Evolutionary conservation across 768 basidiomycete species (phyloP), one percentile per base, ranked within the genome.

Genomic region (Pilatotrama ljubarskyi): DNA sequence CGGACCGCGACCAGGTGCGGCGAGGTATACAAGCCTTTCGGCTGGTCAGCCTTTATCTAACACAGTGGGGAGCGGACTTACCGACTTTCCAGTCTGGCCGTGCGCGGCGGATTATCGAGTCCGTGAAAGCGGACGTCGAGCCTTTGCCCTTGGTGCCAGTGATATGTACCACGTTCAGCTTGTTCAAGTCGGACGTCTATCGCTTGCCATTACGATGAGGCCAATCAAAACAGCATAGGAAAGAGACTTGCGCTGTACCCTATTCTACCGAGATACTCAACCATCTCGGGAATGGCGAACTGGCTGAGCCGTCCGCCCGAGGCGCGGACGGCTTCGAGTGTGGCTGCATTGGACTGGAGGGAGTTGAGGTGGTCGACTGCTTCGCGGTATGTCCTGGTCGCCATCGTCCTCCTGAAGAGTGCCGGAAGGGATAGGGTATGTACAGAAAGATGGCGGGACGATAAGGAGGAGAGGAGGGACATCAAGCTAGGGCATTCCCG

Each of bases 101-200:
- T n/a, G 81, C 74, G 59, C 82, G 80, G n/a, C 92, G 84, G 50
- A 98, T 77, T 53, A 98, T 87, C 10, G 90, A 91, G 67, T 94
- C 90, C 4, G 85, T 83, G 68, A 98, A 98, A 8, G 97, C 96
- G 64, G 91, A 93, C 1, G 97, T 95, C 3, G 96, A 98, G 7
- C 96, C 96, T 73, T 99, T 99, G 35, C 96, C 96, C 75, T 99
- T 99, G 4, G 97, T 98, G 3, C 96, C 96, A 9, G 96, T 95
- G 65, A 99, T 86, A 77, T 99, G 96, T 47, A 98, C 84, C 58
- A 96, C 93, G 73, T 98, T 96, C 54, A 99, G 78, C 22, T 76
- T 75, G 70, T 98, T 95, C 42, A 99, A 81, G 63, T 95, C 88
- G 58, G 84, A 78, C 41, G 90, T 82, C 95, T 97, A 67, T 44